phyloP scores from a whole-genome alignment of 2,329 filamentous ascomycete genomes.

The Aspergillus ochraceus region DNA sequence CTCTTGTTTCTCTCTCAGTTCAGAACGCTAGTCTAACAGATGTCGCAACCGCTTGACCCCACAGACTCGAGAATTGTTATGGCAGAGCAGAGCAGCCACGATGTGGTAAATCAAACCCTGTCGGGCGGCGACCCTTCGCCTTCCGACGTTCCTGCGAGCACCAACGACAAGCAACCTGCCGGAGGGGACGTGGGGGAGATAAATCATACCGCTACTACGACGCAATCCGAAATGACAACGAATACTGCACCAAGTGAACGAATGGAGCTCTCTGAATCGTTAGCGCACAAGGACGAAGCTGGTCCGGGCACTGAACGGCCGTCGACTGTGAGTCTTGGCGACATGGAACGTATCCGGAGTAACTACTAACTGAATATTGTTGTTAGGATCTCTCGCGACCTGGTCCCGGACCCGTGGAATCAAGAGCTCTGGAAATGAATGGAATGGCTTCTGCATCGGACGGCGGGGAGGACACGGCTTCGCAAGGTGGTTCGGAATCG shows the following conservation, averaged over 20 bases:
- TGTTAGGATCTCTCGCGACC: slow-evolving; percentile 32
- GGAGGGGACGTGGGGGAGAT: slow-evolving; percentile 48
- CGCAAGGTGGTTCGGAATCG: slow-evolving; percentile 59
- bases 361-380: slow-evolving; percentile 23
- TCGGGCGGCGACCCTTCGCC: slow-evolving; percentile 64
- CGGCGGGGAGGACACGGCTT: slow-evolving; percentile 40
- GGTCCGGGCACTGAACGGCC: slow-evolving; percentile 27
- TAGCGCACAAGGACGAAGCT: slow-evolving; percentile 21
- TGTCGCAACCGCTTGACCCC: slow-evolving; percentile 27
- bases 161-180: slow-evolving; percentile 55
- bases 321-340: slow-evolving; percentile 31
- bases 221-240: slow-evolving; percentile 27
- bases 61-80: slow-evolving; percentile 64
- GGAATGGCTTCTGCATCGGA: slow-evolving; percentile 38
- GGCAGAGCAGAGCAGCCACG: slow-evolving; percentile 68
- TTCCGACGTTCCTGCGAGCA: slow-evolving; percentile 66
- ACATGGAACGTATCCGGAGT: slow-evolving; percentile 10
- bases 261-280: slow-evolving; percentile 19
- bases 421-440: slow-evolving; percentile 41
- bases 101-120: slow-evolving; percentile 71
- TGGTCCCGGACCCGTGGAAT: slow-evolving; percentile 32
- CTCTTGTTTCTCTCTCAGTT: slow-evolving; percentile 21
- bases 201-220: slow-evolving; percentile 40
- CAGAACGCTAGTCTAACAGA: slow-evolving; percentile 33
- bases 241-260: slow-evolving; percentile 25